A percentile compares a stretch with the other conserved stretches of the same genome.
Evolutionary conservation across 257 asterid species (phyloP).

Genomic region (Solanum appendiculatum): DNA sequence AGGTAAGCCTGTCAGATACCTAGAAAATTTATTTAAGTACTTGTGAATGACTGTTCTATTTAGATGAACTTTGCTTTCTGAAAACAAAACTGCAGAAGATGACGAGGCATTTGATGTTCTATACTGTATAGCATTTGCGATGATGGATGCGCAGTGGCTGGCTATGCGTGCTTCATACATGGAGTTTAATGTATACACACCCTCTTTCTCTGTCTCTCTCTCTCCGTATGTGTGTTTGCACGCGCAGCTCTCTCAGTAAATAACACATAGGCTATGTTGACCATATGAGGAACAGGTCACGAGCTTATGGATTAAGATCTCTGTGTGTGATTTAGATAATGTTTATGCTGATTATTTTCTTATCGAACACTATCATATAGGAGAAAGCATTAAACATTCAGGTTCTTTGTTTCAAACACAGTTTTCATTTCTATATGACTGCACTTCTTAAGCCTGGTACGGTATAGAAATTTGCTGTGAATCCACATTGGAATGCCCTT

Average conservation of each 20-base stretch:
- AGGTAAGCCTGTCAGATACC: constrained; percentile 30
- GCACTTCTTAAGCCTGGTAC: no score
- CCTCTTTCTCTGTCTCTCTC: constrained; percentile 4
- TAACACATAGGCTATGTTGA: background rate
- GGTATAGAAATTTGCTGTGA: no score
- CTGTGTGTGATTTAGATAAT: background rate
- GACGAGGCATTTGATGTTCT: constrained; percentile 79
- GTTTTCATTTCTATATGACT: no score
- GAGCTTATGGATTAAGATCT: background rate
- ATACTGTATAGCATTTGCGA: constrained; percentile 68
- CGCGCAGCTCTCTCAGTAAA: background rate
- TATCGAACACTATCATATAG: background rate
- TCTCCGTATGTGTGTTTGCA: background rate
- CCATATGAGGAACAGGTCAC: background rate
- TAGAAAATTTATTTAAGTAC: background rate
- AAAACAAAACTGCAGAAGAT: constrained; percentile 45
- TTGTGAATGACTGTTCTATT: background rate
- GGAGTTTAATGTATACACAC: constrained; percentile 22
- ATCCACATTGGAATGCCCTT: no score
- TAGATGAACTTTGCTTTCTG: background rate
- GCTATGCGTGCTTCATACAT: constrained; percentile 96
- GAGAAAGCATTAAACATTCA: background rate
- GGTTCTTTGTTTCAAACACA: no score
- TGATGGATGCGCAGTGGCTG: constrained; percentile 99
- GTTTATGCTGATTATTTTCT: background rate